Percentiles rank a stretch among this genome's conserved stretches.
phyloP scores from a whole-genome alignment of 1,284 basidiomycete species.

The Pseudozyma pruni region DNA sequence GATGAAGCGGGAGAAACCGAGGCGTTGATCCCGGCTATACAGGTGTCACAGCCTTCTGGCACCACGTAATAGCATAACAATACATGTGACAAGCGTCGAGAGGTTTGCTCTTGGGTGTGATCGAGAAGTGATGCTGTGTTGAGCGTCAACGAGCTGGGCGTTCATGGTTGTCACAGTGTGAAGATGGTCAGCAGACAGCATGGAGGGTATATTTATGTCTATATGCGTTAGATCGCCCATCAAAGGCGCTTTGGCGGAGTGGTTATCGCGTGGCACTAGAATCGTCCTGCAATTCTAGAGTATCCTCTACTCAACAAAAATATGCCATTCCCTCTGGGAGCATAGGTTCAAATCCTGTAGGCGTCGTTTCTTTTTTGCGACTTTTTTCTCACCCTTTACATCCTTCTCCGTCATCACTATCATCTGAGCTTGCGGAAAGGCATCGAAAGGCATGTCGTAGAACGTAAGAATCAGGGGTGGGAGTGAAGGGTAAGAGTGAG shows the following conservation, averaged over 20 bases:
- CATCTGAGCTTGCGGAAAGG: no score
- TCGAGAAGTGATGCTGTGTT: no score
- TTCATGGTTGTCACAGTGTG: no score
- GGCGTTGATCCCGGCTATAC: conserved; percentile 23
- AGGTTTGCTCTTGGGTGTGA: no score
- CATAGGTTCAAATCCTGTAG: conserved; percentile 55
- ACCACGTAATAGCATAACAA: neutral
- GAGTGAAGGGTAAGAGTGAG: no score
- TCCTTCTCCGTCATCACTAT: neutral
- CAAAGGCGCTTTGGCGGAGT: conserved; percentile 47
- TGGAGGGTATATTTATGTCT: neutral
- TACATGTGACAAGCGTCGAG: no score
- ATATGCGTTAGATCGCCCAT: neutral
- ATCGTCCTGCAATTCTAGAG: conserved; percentile 26
- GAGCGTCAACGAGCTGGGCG: no score
- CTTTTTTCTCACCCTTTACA: neutral
- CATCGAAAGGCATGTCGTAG: no score
- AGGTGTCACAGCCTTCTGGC: conserved; percentile 21
- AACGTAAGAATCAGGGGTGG: no score
- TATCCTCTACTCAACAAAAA: conserved; percentile 33
- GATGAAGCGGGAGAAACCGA: neutral
- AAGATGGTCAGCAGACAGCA: no score
- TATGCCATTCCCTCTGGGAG: conserved; percentile 55
- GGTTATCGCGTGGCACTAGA: conserved; percentile 56
- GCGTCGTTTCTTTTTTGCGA: conserved; percentile 32